Evolutionary conservation across 169 alveolate species (phyloP).

Genomic region (Plasmodium yoelii): DNA sequence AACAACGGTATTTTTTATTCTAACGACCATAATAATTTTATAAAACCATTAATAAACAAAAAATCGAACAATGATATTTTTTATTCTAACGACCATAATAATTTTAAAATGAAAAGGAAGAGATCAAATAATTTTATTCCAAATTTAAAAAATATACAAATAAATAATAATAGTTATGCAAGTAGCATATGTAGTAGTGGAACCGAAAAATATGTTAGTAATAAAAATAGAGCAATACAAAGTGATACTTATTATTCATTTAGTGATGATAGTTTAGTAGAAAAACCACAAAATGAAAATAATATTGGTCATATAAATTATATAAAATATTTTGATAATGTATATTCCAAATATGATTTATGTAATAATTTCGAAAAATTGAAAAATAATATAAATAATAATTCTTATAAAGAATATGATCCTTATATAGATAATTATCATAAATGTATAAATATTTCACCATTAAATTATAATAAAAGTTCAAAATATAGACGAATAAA

Average conservation of each 20-base stretch:
- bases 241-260: conserved; percentile 35
- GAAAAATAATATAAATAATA: not conserved
- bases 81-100: not conserved
- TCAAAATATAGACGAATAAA: conserved; percentile 11
- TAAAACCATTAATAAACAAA: not conserved
- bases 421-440: not conserved
- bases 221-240: not conserved
- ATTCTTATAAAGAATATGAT: not conserved
- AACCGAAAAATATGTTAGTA: not conserved
- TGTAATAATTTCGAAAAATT: conserved; percentile 10
- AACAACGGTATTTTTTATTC: not conserved
- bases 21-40: too few species aligned
- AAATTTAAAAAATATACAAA: not conserved
- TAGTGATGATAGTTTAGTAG: conserved; percentile 8
- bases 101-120: not conserved
- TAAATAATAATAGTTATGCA: conserved; percentile 4
- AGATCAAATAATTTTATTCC: not conserved
- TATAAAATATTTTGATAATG: conserved; percentile 24
- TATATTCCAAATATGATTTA: conserved; percentile 37
- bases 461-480: not conserved
- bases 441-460: not conserved
- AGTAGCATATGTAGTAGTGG: conserved; percentile 4
- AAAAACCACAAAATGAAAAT: not conserved
- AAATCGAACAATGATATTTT: not conserved
- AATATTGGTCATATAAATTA: conserved; percentile 4